These are phyloP conservation scores for Fraxinus angustifolia DNA, from an alignment of 305 asterid species.

Conservation along the genomic window DNA sequence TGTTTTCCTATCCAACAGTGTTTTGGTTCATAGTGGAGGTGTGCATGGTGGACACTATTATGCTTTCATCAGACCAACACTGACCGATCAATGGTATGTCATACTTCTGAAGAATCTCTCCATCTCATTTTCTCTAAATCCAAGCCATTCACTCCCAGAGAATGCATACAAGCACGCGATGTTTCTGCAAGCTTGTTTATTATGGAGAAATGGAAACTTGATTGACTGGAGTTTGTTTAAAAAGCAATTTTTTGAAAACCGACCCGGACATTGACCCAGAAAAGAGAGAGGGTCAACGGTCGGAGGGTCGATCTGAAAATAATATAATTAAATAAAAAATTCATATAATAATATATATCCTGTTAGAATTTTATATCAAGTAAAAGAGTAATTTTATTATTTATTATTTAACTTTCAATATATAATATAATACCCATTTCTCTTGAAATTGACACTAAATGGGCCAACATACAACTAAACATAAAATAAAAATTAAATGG, in stretches of 20 bases:
- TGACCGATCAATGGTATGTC: slow-evolving; percentile 39
- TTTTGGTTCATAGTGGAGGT: slow-evolving; percentile 43
- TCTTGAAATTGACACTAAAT: not conserved
- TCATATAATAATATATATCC: not conserved
- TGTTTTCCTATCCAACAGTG: slow-evolving; percentile 24
- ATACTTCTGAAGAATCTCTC: slow-evolving; percentile 1
- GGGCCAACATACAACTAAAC: not conserved
- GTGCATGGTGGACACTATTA: slow-evolving; percentile 60
- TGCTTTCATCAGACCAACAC: slow-evolving; percentile 49
- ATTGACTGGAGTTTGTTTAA: not conserved
- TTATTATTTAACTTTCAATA: not conserved
- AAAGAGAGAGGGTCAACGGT: not conserved
- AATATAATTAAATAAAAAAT: too few relatives aligned
- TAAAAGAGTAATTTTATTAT: not conserved
- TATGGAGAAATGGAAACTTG: not conserved
- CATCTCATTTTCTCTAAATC: not conserved
- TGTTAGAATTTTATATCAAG: not conserved
- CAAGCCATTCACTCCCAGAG: not conserved
- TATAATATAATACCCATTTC: not conserved
- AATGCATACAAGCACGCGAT: not conserved
- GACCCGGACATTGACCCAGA: not conserved
- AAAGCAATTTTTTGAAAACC: not conserved
- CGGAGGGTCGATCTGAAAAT: not conserved
- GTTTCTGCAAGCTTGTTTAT: not conserved
- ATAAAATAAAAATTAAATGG: not conserved